Evolutionary conservation across 2,329 filamentous ascomycete species (phyloP).

Genomic region (Colletotrichum orbiculare): DNA sequence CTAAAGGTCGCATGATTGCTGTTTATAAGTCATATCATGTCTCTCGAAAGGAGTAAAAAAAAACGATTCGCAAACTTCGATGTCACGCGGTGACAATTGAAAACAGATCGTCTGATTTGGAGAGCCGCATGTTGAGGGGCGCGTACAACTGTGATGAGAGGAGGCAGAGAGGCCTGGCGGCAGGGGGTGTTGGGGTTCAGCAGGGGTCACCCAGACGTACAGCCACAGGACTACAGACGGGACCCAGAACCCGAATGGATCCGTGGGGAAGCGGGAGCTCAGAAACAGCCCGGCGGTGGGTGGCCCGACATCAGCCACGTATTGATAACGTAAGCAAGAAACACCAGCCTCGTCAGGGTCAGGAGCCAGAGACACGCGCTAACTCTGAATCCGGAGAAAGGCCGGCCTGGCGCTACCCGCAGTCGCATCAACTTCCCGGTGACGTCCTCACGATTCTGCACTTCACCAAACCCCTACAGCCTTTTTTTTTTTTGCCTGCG

Average conservation of each 20-base stretch:
- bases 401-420: background rate
- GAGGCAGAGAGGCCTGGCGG: slow-evolving; percentile 4
- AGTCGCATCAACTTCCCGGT: background rate
- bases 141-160: slow-evolving; percentile 7
- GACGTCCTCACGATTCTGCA: slow-evolving; percentile 13
- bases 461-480: background rate
- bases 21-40: background rate
- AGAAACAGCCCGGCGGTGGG: slow-evolving; percentile 18
- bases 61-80: background rate
- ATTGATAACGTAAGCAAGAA: background rate
- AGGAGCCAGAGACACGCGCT: background rate
- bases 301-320: slow-evolving; percentile 16
- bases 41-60: background rate
- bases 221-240: slow-evolving; percentile 32
- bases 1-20: slow-evolving; percentile 14
- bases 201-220: slow-evolving; percentile 32
- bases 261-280: slow-evolving; percentile 21
- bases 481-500: background rate
- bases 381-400: slow-evolving; percentile 18
- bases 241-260: slow-evolving; percentile 31
- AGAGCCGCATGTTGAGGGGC: slow-evolving; percentile 28
- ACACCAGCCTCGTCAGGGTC: slow-evolving; percentile 1
- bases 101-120: slow-evolving; percentile 23
- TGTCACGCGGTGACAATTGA: slow-evolving; percentile 14
- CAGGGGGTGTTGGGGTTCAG: slow-evolving; percentile 23